phyloP scores from a whole-genome alignment of 495 filamentous ascomycete genomes.

The Penicillium malachiteum region DNA sequence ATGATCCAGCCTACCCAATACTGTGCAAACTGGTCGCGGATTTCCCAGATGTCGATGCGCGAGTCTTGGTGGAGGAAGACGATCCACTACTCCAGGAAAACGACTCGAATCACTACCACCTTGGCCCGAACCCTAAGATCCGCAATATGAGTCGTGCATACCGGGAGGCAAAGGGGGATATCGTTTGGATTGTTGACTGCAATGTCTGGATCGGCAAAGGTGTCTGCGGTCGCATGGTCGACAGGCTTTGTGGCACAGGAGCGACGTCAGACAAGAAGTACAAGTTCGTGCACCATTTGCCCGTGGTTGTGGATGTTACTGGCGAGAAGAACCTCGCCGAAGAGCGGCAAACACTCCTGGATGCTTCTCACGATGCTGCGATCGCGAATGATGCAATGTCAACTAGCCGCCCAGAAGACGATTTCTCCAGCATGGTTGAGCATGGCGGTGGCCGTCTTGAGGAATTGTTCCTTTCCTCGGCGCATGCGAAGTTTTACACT shows the following conservation, averaged over 20 bases:
- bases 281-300: slow-evolving; percentile 96
- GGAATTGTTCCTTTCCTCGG: slow-evolving; percentile 89
- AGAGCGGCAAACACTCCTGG: slow-evolving; percentile 46
- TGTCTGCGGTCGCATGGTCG: slow-evolving; percentile 82
- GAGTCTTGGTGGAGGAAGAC: slow-evolving; percentile 81
- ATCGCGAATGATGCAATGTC: slow-evolving; percentile 7
- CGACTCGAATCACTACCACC: slow-evolving; percentile 50
- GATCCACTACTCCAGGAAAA: slow-evolving; percentile 65
- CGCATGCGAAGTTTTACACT: slow-evolving; percentile 97
- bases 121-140: slow-evolving; percentile 98
- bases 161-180: slow-evolving; percentile 86
- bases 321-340: slow-evolving; percentile 27
- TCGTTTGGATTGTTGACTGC: slow-evolving; percentile 94
- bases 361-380: slow-evolving; percentile 16
- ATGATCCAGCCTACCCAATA: slow-evolving; percentile 76
- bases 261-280: slow-evolving; percentile 55
- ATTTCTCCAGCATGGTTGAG: slow-evolving; percentile 23
- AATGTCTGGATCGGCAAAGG: slow-evolving; percentile 89
- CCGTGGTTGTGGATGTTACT: slow-evolving; percentile 76
- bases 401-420: slow-evolving; percentile 23
- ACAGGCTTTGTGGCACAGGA: slow-evolving; percentile 70
- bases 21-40: slow-evolving; percentile 68
- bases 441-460: slow-evolving; percentile 81
- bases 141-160: slow-evolving; percentile 95
- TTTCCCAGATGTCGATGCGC: slow-evolving; percentile 71